phyloP scores from a whole-genome alignment of 345 rosid genomes.

The Arabidopsis arenosa region DNA sequence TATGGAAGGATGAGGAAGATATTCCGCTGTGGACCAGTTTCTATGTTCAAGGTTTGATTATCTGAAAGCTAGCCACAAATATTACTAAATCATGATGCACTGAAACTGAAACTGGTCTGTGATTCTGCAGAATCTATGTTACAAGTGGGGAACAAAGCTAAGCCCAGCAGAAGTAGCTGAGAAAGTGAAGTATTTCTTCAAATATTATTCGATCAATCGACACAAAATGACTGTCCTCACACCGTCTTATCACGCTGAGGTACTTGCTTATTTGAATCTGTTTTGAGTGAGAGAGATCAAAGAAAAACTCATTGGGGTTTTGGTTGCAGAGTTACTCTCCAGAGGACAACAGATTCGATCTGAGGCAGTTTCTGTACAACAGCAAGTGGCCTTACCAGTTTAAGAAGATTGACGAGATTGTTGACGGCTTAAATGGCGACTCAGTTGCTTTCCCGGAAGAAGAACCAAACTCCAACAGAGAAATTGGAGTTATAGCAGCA shows the following conservation, averaged over 20 bases:
- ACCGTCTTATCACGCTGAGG: conserved; percentile 98
- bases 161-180: conserved; percentile 86
- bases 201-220: conserved; percentile 89
- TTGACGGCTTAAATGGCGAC: conserved; percentile 62
- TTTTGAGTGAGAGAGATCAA: not conserved
- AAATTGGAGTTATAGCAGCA: conserved; percentile 72
- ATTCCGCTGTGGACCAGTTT: conserved; percentile 92
- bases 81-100: not conserved
- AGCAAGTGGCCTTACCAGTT: conserved; percentile 88
- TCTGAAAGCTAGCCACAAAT: not conserved
- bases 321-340: conserved; percentile 85
- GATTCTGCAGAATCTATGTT: conserved; percentile 82
- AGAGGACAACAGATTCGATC: conserved; percentile 90
- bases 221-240: conserved; percentile 97
- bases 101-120: conserved; percentile 34
- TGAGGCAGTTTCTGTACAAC: conserved; percentile 88
- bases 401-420: conserved; percentile 84
- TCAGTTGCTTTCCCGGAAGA: conserved; percentile 54
- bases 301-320: not conserved
- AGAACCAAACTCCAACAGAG: conserved; percentile 36
- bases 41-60: conserved; percentile 81
- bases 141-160: conserved; percentile 80
- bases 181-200: conserved; percentile 94
- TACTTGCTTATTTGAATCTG: conserved; percentile 35
- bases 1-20: conserved; percentile 82